Base-by-base conservation (phyloP, 2,329 filamentous ascomycete genomes). In the Cladophialophora exuberans region DNA sequence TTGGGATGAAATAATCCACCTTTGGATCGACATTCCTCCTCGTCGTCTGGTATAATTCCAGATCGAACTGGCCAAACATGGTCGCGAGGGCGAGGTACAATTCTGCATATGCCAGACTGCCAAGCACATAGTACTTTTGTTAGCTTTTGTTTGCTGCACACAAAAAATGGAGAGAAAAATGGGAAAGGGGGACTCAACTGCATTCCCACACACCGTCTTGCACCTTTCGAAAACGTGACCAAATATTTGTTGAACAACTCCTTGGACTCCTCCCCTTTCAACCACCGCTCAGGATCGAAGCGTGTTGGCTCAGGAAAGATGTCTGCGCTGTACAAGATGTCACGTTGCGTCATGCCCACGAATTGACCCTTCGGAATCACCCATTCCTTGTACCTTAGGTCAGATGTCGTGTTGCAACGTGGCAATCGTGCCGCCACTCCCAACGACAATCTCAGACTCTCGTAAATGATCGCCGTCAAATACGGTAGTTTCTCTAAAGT, bases 181-280 rank as follows among this genome's bases (percentile, higher is more conserved):
- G 30, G n/a, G 30, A 31, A 31, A 31, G 30, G 30, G n/a, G 30
- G 30, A n/a, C 52, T 43, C n/a, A 25, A 64, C 53, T 70, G 70
- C 18, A 63, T 57, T 22, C 72, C 72, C 7, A 75, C 57, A 60
- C 72, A 76, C 48, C 64, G 67, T 39, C 76, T 65, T 0, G 74
- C 67, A 0, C 77, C 77, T 31, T 72, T 66, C 0, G 69, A 73
- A 59, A 80, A 80, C 1, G 76, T 66, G 23, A 77, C 70, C 9
- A 76, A 53, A 15, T 65, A 73, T 13, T 31, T 31, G 2, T 62
- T 64, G 31, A 65, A 67, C 17, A 71, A 61, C 28, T 73, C 69
- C 9, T 60, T 58, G 0, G 57, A 61, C 18, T 62, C 52, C 3
- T 57, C 59, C 0, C 62, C 65, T 31, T 35, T 6, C 2, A 52